Percentiles rank a stretch among this genome's conserved stretches.
Conservation (phyloP, 1,284 basidiomycete species). For the Amylostereum chailletii region DNA sequence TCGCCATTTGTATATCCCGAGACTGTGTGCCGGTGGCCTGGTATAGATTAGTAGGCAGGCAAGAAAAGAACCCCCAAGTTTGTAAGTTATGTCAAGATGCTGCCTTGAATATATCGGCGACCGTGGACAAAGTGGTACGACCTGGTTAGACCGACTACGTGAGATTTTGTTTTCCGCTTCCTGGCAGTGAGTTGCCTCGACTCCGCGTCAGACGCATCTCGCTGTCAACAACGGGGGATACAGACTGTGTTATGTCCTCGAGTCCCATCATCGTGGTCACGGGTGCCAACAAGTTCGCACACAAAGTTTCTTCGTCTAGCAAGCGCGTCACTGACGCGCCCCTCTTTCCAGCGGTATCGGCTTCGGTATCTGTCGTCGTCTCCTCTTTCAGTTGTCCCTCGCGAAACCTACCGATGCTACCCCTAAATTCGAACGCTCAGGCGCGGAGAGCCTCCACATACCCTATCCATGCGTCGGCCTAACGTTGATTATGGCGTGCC, state of each 20-base stretch:
- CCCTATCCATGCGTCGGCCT: slow-evolving; percentile 37
- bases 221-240: neutral
- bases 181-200: too few relatives aligned
- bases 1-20: slow-evolving; percentile 1
- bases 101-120: too few relatives aligned
- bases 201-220: neutral
- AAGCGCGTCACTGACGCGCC: slow-evolving; percentile 2
- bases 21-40: too few relatives aligned
- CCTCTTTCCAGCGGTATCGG: slow-evolving; percentile 65
- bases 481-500: slow-evolving; percentile 80
- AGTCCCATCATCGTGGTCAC: slow-evolving; percentile 56
- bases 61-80: too few relatives aligned
- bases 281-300: slow-evolving; percentile 56
- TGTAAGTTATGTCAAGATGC: too few relatives aligned
- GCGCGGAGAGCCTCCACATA: slow-evolving; percentile 5
- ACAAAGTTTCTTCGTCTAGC: neutral
- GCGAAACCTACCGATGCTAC: slow-evolving; percentile 38
- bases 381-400: slow-evolving; percentile 63
- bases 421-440: slow-evolving; percentile 27
- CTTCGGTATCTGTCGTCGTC: slow-evolving; percentile 76
- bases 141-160: too few relatives aligned
- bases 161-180: too few relatives aligned
- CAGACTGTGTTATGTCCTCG: slow-evolving; percentile 13
- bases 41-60: too few relatives aligned
- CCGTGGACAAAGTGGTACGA: too few relatives aligned